phyloP scores from a whole-genome alignment of 2,329 filamentous ascomycete species.

The Penicillium carneum region DNA sequence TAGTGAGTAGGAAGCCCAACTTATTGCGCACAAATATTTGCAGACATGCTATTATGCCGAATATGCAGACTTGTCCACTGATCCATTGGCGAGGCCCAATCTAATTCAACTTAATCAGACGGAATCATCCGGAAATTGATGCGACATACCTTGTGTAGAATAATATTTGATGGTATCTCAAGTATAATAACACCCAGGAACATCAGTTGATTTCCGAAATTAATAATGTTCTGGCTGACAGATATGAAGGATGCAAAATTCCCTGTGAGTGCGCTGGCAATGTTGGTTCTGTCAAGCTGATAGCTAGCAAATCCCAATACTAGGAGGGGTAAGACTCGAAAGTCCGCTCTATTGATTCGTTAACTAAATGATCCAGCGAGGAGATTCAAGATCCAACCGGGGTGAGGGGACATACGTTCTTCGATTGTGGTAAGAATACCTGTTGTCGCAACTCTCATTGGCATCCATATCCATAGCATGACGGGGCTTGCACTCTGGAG shows the following conservation, averaged over 20 bases:
- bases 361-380: background rate
- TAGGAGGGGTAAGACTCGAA: conserved; percentile 58
- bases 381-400: background rate
- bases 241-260: conserved; percentile 56
- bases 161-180: conserved; percentile 62
- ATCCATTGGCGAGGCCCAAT: conserved; percentile 60
- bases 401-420: background rate
- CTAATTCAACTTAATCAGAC: conserved; percentile 33
- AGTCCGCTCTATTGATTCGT: conserved; percentile 52
- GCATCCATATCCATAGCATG: background rate
- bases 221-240: conserved; percentile 58
- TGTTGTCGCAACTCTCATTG: background rate
- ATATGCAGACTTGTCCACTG: conserved; percentile 57
- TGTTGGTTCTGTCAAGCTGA: conserved; percentile 62
- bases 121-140: conserved; percentile 19
- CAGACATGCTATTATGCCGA: conserved; percentile 57
- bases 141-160: conserved; percentile 33
- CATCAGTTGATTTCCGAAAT: conserved; percentile 63
- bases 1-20: conserved; percentile 55
- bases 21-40: conserved; percentile 55
- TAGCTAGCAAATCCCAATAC: conserved; percentile 60
- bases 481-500: background rate
- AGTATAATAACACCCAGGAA: conserved; percentile 60
- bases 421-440: background rate
- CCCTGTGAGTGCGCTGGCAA: conserved; percentile 60